Evolutionary conservation across 148 eudicot genomes (phyloP), one percentile per base, ranked within the genome.

Genomic region (Talinum fruticosum): DNA sequence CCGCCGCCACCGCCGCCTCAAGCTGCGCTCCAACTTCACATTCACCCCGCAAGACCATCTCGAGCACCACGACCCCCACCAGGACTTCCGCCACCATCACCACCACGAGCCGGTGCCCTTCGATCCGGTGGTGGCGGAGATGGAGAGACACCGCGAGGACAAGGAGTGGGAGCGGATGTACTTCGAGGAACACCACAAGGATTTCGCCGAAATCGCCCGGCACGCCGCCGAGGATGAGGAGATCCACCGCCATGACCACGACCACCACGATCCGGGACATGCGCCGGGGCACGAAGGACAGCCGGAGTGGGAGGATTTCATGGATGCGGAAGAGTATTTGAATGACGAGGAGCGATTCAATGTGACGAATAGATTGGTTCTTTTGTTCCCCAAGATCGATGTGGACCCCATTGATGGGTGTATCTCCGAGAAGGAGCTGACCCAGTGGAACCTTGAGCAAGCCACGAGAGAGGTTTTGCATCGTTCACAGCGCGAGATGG

Each of bases 281-380:
- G 93, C 98, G 5, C 87, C 83, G 6, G 90, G 83, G 3, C 82
- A 83, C 24, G 90, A 90, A 79, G 57, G 78, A n/a, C 92, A 92
- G 85, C 94, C 94, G 8, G 99, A 91, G 82, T 91, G 97, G 99
- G 97, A 89, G 83, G 99, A 92, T 19, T 91, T 88, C 65, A 87
- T 87, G 86, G 84, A 90, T 29, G 99, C 91, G 12, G 97, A 96
- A 85, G 97, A 96, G 67, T 96, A 93, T 69, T 69, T 96, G 77
- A 96, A 96, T 72, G 99, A 93, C 47, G 95, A 93, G 86, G 95
- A 96, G 65, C 86, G 73, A 85, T 96, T 96, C 72, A 96, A 96
- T 76, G 88, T 96, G 2, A 96, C 97, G 0, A 83, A 69, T 54
- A 79, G 97, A 61, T 62, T 96, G 78, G 72, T 89, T 62, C 0